Evolutionary conservation across 106 monocot genomes (phyloP).

Genomic region (Allium cepa): DNA sequence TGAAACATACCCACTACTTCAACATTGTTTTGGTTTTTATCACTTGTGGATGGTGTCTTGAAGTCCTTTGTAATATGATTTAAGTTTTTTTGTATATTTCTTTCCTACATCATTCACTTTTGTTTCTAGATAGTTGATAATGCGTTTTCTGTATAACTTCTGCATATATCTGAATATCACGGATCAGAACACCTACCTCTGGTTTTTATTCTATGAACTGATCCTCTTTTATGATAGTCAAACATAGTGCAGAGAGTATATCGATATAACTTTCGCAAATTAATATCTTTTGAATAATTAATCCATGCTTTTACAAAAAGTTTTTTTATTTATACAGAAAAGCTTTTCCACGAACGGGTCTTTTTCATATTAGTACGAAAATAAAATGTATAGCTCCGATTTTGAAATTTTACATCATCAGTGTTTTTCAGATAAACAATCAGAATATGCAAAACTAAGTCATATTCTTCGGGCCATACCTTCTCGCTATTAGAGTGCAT

Average conservation of each 20-base stretch:
- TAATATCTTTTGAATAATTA: not conserved
- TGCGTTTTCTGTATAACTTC: no score
- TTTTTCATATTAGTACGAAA: not conserved
- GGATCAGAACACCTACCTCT: no score
- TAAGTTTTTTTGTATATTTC: no score
- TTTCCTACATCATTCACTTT: no score
- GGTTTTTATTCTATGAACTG: not conserved
- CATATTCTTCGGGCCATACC: constrained; percentile 75
- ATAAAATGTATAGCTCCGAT: no score
- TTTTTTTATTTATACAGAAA: no score
- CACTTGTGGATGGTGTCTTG: not conserved
- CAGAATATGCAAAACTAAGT: constrained; percentile 57
- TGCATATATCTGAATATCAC: no score
- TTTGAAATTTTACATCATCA: not conserved
- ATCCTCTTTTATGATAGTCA: not conserved
- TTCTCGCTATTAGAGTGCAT: constrained; percentile 75
- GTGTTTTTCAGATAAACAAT: constrained; percentile 55
- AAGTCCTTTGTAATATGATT: not conserved
- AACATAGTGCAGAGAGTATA: not conserved
- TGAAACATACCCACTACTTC: not conserved
- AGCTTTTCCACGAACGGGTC: not conserved
- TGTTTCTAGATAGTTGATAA: no score
- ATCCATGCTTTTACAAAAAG: not conserved
- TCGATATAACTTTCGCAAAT: not conserved
- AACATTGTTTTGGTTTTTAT: not conserved